A percentile compares a stretch with the other conserved stretches of the same genome.
Evolutionary conservation across 495 filamentous ascomycete genomes (phyloP).

Genomic region (Hyaloscypha hepaticicola): DNA sequence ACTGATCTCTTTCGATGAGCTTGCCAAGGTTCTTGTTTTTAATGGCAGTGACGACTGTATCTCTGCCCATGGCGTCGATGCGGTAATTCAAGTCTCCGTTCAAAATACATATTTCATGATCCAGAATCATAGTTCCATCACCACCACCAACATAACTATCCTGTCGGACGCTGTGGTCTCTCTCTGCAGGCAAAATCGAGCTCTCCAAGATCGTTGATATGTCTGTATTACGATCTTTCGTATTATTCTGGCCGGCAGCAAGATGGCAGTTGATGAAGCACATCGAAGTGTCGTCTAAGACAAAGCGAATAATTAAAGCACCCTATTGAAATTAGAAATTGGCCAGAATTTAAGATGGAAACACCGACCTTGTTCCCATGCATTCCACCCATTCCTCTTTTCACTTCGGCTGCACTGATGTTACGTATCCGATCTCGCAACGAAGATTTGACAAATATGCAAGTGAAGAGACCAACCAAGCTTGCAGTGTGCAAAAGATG

Average conservation of each 20-base stretch:
- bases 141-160: constrained; percentile 86
- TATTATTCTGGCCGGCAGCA: constrained; percentile 88
- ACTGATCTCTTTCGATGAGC: constrained; percentile 91
- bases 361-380: constrained; percentile 83
- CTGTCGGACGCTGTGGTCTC: constrained; percentile 54
- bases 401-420: constrained; percentile 78
- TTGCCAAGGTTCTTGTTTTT: constrained; percentile 78
- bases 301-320: constrained; percentile 85
- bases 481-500: constrained; percentile 83
- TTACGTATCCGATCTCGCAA: constrained; percentile 73
- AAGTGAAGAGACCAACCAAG: constrained; percentile 91
- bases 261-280: constrained; percentile 98
- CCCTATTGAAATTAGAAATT: constrained; percentile 47
- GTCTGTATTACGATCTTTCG: constrained; percentile 88
- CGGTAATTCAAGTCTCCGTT: constrained; percentile 98
- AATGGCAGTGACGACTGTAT: constrained; percentile 83
- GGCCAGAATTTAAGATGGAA: neutral
- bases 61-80: constrained; percentile 93
- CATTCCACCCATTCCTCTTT: constrained; percentile 89
- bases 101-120: constrained; percentile 93
- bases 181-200: constrained; percentile 65
- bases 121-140: constrained; percentile 92
- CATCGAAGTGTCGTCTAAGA: constrained; percentile 86
- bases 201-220: constrained; percentile 87
- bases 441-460: constrained; percentile 84